Evolutionary conservation across 352 stramenopile genomes (phyloP), one percentile per base, ranked within the genome.

Genomic region (Phytophthora colocasiae): DNA sequence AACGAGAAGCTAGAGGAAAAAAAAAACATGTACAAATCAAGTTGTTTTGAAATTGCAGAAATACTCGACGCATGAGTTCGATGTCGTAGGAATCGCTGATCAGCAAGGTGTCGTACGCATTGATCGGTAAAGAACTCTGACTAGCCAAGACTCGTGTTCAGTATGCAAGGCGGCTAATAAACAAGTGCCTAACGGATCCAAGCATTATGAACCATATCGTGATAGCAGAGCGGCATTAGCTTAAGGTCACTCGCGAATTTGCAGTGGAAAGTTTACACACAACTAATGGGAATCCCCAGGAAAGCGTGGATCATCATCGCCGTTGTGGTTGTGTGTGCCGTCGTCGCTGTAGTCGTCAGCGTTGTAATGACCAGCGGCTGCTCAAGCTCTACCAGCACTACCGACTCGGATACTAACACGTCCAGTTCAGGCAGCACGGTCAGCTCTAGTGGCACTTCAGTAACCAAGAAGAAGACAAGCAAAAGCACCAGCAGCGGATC

Each of bases 241-340:
- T 44, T 49, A 9, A 15, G 14, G 1, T 59, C 58, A 71, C 31
- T 71, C 22, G 29, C 14, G 43, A 67, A 71, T 67, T 67, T 59
- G 63, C 63, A 46, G 36, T 11, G 57, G 6, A 9, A 27, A 2
- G 32, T 22, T 10, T 2, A 44, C 3, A 41, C 3, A 17, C 10
- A 40, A 54, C 9, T 0, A 15, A 73, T 73, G 41, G 57, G 51
- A 15, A 34, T 66, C 12, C 48, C 57, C 2, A 58, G 53, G 38
- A 76, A 76, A 24, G 62, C 73, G 36, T 32, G 73, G 32, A 63
- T 76, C 26, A 65, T 85, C n/a, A 62, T 80, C 39, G 75, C 27
- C 44, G 70, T 77, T 17, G 63, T 87, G 63, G 52, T 81, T 22
- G 65, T 77, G 57, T 64, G 79, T 0, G 78, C 78, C 5, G 66